Evolutionary conservation across 2,329 filamentous ascomycete genomes (phyloP).

Genomic region (Exophiala sp.): DNA sequence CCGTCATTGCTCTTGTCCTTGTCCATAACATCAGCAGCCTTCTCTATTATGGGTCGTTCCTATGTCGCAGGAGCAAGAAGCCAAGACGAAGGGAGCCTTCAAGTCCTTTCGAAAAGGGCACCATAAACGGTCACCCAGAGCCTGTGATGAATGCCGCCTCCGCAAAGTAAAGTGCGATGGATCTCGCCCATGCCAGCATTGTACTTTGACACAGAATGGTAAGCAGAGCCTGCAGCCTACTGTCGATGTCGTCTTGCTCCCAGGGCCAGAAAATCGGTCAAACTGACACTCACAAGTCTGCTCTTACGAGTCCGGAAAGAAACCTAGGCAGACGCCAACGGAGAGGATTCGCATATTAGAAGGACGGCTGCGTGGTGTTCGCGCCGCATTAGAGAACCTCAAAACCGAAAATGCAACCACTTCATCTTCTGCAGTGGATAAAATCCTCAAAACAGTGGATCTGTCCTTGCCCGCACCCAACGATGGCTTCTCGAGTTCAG

Average conservation of each 20-base stretch:
- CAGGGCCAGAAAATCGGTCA: not conserved
- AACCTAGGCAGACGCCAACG: slow-evolving; percentile 22
- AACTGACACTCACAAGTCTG: slow-evolving; percentile 14
- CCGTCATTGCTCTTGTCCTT: too few relatives aligned
- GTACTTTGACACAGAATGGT: slow-evolving; percentile 18
- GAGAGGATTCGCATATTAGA: slow-evolving; percentile 25
- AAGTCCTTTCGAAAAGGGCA: slow-evolving; percentile 15
- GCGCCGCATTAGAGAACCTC: slow-evolving; percentile 14
- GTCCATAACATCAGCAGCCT: not conserved
- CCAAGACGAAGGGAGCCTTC: slow-evolving; percentile 1
- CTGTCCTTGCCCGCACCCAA: slow-evolving; percentile 10
- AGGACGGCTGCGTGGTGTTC: slow-evolving; percentile 15
- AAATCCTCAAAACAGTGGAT: slow-evolving; percentile 14
- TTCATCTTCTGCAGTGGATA: slow-evolving; percentile 11
- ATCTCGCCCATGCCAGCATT: slow-evolving; percentile 17
- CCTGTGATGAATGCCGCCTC: slow-evolving; percentile 25
- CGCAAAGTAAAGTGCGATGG: slow-evolving; percentile 26
- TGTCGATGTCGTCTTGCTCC: not conserved
- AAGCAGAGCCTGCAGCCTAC: not conserved
- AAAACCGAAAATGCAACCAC: slow-evolving; percentile 8
- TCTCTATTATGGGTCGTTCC: not conserved
- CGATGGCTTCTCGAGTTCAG: slow-evolving; percentile 8
- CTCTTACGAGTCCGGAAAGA: slow-evolving; percentile 18
- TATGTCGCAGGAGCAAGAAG: not conserved
- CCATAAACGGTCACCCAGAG: slow-evolving; percentile 19